These are phyloP conservation scores for Calycina herbarum DNA, from an alignment of 2,329 filamentous ascomycete species.

Conservation along the genomic window DNA sequence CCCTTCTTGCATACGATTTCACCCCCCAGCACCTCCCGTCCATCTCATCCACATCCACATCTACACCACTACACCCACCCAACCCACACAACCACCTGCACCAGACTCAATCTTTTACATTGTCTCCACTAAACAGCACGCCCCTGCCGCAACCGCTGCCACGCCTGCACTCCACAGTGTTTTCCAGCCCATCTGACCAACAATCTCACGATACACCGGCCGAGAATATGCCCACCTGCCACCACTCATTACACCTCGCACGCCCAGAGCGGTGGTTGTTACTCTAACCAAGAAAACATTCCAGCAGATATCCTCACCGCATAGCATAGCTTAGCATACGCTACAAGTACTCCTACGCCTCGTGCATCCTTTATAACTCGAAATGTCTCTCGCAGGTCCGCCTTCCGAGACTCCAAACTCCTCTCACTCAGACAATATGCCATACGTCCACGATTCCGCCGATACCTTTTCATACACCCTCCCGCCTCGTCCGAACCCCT, in stretches of 20 bases:
- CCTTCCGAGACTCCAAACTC: slow-evolving; percentile 4
- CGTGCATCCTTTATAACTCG: neutral
- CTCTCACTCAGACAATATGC: slow-evolving; percentile 6
- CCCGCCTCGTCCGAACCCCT: slow-evolving; percentile 36
- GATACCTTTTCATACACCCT: slow-evolving; percentile 32
- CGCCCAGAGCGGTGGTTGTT: slow-evolving; percentile 28
- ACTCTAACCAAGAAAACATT: slow-evolving; percentile 13
- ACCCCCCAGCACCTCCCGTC: too few species aligned
- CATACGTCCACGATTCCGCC: slow-evolving; percentile 36
- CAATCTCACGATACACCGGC: slow-evolving; percentile 19
- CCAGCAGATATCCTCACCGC: neutral
- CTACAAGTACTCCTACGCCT: neutral
- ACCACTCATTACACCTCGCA: slow-evolving; percentile 19
- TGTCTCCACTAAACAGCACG: slow-evolving; percentile 1
- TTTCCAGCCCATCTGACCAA: slow-evolving; percentile 22
- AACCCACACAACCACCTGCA: neutral
- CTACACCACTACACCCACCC: neutral
- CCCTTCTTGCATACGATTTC: too few species aligned
- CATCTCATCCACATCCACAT: neutral
- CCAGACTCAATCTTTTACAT: neutral
- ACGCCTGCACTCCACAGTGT: neutral
- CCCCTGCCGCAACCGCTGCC: neutral
- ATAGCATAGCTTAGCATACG: slow-evolving; percentile 1
- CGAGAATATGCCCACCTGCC: slow-evolving; percentile 35
- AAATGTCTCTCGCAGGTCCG: slow-evolving; percentile 23